Evolutionary conservation across 345 rosid genomes (phyloP), one percentile per base, ranked within the genome.

Genomic region (Turnera subulata): DNA sequence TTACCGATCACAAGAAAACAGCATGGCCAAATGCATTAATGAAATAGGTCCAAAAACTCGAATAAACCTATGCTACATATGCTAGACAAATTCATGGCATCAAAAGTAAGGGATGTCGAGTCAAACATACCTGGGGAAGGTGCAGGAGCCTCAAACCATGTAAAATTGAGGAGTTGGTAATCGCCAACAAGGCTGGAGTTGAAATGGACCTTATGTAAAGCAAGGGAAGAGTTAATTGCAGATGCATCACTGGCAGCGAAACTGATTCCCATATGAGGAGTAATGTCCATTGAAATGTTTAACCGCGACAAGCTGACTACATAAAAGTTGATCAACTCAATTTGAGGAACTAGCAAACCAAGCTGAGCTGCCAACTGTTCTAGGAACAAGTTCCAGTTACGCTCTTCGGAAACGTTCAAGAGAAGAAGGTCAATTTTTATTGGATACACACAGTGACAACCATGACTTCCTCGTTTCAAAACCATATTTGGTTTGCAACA

Each of bases 371-470:
- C 91, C 62, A 93, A 76, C 63, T 87, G 81, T 53, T 63, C 78
- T 42, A 89, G 67, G 68, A 93, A 93, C 57, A 58, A 5, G 58
- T 51, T 73, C 97, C 88, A 70, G 67, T 81, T 72, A n/a, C 89
- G 82, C 74, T 77, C 85, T 67, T 81, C 84, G 6, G 99, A 89
- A 61, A 93, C 86, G 67, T 93, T 93, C 75, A 81, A 57, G 47
- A 93, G 99, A 63, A 85, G 80, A 76, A 93, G 91, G 61, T 89
- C 99, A 54, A 93, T 82, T 83, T 87, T 89, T 72, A 93, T 85
- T n/a, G 99, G 99, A 80, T 93, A 89, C 46, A 84, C 99, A 46
- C 99, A 93, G 66, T 87, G 86, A 64, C 99, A 89, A 67, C 74
- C 87, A 63, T 57, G 77, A 71, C 74, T 78, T 60, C 80, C 85